These are phyloP conservation scores for Breviolum minutum DNA, from an alignment of 73 alveolate genomes.

Conservation along the genomic window DNA sequence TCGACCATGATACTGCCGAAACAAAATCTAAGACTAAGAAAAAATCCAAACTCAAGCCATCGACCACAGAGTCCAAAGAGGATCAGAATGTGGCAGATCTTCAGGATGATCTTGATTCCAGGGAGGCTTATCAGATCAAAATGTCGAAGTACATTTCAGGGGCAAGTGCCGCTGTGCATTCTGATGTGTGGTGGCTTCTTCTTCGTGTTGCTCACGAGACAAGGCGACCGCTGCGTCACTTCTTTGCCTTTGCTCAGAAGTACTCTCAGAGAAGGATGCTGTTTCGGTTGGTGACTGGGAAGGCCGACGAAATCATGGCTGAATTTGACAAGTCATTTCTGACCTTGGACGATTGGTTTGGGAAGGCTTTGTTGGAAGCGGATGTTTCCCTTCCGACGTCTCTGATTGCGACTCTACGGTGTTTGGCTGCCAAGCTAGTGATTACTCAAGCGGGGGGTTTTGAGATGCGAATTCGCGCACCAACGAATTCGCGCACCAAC, in stretches of 20 bases:
- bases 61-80: background rate
- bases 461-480: background rate
- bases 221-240: background rate
- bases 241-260: background rate
- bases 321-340: background rate
- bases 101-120: background rate
- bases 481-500: too few species aligned
- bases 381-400: background rate
- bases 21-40: too few species aligned
- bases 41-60: too few species aligned
- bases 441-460: background rate
- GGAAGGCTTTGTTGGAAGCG: background rate
- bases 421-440: background rate
- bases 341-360: background rate
- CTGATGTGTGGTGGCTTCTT: background rate
- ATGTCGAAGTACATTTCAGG: background rate
- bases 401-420: background rate
- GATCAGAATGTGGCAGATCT: background rate
- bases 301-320: background rate
- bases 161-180: background rate
- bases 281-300: background rate
- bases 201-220: background rate
- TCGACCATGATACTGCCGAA: too few species aligned
- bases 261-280: background rate
- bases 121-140: background rate